Conservation (phyloP, 164 flowering plant species). For the Chloranthus sessilifolius region DNA sequence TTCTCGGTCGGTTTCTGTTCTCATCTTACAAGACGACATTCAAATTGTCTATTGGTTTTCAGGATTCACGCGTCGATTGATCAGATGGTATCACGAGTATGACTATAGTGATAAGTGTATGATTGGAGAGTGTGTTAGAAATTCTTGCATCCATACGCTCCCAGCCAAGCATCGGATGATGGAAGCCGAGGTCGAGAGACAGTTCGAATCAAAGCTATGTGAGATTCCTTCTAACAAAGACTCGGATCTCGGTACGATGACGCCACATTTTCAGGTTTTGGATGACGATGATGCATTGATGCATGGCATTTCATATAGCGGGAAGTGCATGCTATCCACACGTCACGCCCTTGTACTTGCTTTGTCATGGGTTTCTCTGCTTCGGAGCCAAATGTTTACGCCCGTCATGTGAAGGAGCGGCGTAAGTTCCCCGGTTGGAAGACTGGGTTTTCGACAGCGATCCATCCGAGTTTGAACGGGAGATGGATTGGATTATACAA, state of each 20-base stretch:
- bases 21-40: constrained; percentile 54
- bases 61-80: constrained; percentile 70
- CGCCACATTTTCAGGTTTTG: constrained; percentile 21
- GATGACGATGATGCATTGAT: constrained; percentile 47
- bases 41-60: constrained; percentile 80
- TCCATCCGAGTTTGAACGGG: constrained; percentile 76
- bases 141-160: constrained; percentile 80
- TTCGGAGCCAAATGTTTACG: constrained; percentile 61
- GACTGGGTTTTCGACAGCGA: constrained; percentile 71
- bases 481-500: constrained; percentile 71
- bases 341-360: constrained; percentile 64
- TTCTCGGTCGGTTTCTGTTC: constrained; percentile 41
- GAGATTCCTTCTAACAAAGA: constrained; percentile 44
- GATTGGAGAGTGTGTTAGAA: constrained; percentile 46
- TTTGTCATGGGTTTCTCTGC: constrained; percentile 62
- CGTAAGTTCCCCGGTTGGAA: constrained; percentile 85
- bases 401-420: constrained; percentile 73
- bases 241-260: constrained; percentile 30
- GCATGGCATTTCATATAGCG: constrained; percentile 65
- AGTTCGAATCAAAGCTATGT: constrained; percentile 55
- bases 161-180: constrained; percentile 70
- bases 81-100: constrained; percentile 57
- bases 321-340: constrained; percentile 65
- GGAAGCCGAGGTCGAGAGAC: constrained; percentile 61
- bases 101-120: constrained; percentile 55